Base-by-base conservation (phyloP, 768 basidiomycete genomes). In the Leccinum fibrillosum region DNA sequence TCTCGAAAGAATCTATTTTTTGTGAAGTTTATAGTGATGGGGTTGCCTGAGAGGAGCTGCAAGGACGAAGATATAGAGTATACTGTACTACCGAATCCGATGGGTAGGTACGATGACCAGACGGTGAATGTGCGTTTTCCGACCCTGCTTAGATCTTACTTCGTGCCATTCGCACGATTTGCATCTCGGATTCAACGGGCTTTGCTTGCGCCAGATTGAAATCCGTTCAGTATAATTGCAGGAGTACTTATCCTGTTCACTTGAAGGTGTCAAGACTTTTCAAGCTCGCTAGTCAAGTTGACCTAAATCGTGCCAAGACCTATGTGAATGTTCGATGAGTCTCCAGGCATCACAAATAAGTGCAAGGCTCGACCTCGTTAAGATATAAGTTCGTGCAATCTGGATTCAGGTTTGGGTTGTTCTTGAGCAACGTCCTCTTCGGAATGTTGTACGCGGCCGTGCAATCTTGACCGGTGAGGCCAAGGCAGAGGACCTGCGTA, bases 321-420 rank as follows among this genome's bases (percentile, higher is more conserved):
- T 69, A 49, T 55, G 19, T 15, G 25, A 9, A 34, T 21, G 30
- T 11, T 19, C 44, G 10, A 28, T 63, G 17, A 63, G 58, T 19
- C 15, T 42, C 21, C 1, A 10, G 19, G n/a, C 37, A 39, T 39
- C 47, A 26, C 15, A 11, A 35, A 17, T 1, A 49, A 13, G 15
- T 52, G 49, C 4, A 60, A 26, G 7, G 25, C 13, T 8, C 64
- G 62, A 88, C 87, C 79, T 88, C 85, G 51, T 76, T 79, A 56
- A 79, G 69, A 71, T 83, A 83, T 54, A 88, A 77, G 73, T 86
- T 86, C 34, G 68, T 69, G 72, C 85, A 86, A 7, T 34, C 63
- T 9, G 61, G 55, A 69, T 84, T 73, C 55, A 89, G 68, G 65
- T 89, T 85, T 3, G 83, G 86, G 74, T 89, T 90, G 76, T 89